Base-by-base conservation (phyloP, 2,329 filamentous ascomycete genomes). In the Mariannaea sp. region DNA sequence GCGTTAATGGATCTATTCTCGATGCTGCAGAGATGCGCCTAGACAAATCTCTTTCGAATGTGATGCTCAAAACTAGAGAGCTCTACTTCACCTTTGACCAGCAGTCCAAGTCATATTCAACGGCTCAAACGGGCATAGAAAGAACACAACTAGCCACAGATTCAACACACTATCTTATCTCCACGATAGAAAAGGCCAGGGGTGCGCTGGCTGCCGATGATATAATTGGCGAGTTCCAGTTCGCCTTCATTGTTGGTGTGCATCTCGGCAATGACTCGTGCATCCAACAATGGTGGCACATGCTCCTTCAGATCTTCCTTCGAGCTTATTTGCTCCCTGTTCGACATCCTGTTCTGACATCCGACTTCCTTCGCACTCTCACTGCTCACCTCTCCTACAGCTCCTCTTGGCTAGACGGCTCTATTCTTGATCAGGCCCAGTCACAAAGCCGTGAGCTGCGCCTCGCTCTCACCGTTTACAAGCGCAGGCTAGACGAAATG, bases 221-320 rank as follows among this genome's bases (percentile, higher is more conserved):
- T 48, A 68, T 86, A 20, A 66, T 83, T 5, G 84, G 82, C 40
- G 84, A 87, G 64, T 67, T 86, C 2, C 84, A 87, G 59, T 80
- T 86, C 65, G 77, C 78, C 35, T 87, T 80, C 60, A 62, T 86
- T 4, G 79, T 78, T 0, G 83, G 83, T 30, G 77, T 80, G 65
- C 75, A 82, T 49, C 76, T 86, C 1, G 78, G 80, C 33, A 87
- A 85, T 65, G 71, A 80, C 35, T 74, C 80, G 7, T 86, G 83
- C 59, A 72, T 85, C 36, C 81, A 84, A 56, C 83, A 87, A 56
- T 87, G 83, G 84, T 82, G 78, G 73, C 76, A 83, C 61, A 75
- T 84, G 56, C 67, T 79, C 3, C 73, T 80, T 32, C 76, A 73
- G 41, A 64, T 84, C 27, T 61, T 84, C 9, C 75, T 86, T 40